Evolutionary conservation across 2,329 filamentous ascomycete genomes (phyloP).

Genomic region (Thyridium curvatum): DNA sequence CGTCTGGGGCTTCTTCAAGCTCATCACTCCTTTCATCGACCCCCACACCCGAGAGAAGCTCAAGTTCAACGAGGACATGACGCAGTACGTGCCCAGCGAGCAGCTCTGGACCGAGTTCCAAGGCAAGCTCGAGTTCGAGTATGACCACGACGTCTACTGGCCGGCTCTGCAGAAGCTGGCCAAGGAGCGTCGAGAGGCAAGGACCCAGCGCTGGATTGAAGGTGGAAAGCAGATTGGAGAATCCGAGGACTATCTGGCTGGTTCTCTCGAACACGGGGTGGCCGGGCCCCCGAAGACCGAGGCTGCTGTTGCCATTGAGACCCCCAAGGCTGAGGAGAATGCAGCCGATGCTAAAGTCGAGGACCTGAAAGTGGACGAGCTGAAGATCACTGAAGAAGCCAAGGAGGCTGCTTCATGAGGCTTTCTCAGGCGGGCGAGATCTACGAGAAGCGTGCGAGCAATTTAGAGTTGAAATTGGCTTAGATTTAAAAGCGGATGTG

Average conservation of each 20-base stretch:
- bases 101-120: slow-evolving; percentile 75
- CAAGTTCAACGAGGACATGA: slow-evolving; percentile 93
- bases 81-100: slow-evolving; percentile 69
- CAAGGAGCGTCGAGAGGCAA: slow-evolving; percentile 55
- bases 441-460: too few species aligned
- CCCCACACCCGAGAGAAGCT: slow-evolving; percentile 90
- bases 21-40: slow-evolving; percentile 95
- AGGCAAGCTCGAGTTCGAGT: slow-evolving; percentile 82
- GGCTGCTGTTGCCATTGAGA: not conserved
- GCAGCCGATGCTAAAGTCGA: slow-evolving; percentile 16
- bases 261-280: slow-evolving; percentile 32
- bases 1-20: slow-evolving; percentile 89
- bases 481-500: too few species aligned
- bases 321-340: slow-evolving; percentile 3
- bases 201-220: slow-evolving; percentile 66
- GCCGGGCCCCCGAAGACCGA: not conserved
- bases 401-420: too few species aligned
- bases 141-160: slow-evolving; percentile 88
- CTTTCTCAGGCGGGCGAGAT: too few species aligned
- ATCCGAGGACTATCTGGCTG: slow-evolving; percentile 79
- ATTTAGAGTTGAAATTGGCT: too few species aligned
- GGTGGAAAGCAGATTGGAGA: slow-evolving; percentile 80
- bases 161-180: slow-evolving; percentile 71
- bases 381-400: slow-evolving; percentile 6
- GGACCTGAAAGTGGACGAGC: slow-evolving; percentile 12